These are phyloP conservation scores for Coniferiporia sulphurascens DNA, from an alignment of 1,284 basidiomycete species.

Conservation along the genomic window DNA sequence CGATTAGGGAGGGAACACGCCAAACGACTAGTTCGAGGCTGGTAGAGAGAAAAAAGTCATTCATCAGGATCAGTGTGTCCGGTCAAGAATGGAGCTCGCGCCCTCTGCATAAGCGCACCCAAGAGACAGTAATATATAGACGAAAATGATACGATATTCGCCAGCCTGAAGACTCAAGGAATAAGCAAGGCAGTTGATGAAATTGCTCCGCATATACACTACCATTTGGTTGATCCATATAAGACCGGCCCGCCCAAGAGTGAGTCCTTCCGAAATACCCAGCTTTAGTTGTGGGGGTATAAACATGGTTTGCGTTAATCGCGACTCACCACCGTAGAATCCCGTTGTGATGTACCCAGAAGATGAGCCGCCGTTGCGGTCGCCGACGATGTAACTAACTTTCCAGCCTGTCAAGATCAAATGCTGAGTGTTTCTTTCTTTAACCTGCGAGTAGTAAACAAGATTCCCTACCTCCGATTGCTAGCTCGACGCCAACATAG, in stretches of 20 bases:
- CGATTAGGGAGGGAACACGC: slow-evolving; percentile 51
- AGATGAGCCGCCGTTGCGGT: slow-evolving; percentile 27
- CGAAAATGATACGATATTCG: slow-evolving; percentile 36
- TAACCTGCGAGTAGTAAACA: neutral
- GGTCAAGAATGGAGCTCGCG: neutral
- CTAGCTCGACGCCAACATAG: slow-evolving; percentile 29
- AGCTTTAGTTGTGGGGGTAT: neutral
- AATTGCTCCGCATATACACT: slow-evolving; percentile 8
- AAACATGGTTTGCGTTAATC: neutral
- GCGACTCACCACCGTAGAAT: slow-evolving; percentile 29
- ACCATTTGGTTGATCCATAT: slow-evolving; percentile 49
- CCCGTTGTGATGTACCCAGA: slow-evolving; percentile 31
- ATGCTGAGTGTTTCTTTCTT: neutral
- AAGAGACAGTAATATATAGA: slow-evolving; percentile 36
- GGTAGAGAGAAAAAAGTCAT: neutral
- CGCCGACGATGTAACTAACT: slow-evolving; percentile 30
- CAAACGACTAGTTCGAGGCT: slow-evolving; percentile 54
- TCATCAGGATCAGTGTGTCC: neutral
- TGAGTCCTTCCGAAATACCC: slow-evolving; percentile 30
- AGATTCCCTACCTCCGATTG: slow-evolving; percentile 23
- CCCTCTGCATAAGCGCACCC: slow-evolving; percentile 22
- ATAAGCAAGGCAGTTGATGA: neutral
- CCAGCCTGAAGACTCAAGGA: slow-evolving; percentile 31
- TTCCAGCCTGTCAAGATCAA: slow-evolving; percentile 28
- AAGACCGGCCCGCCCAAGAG: slow-evolving; percentile 39